Base-by-base conservation (phyloP, 495 filamentous ascomycete species). In the Annulohypoxylon maeteangense region DNA sequence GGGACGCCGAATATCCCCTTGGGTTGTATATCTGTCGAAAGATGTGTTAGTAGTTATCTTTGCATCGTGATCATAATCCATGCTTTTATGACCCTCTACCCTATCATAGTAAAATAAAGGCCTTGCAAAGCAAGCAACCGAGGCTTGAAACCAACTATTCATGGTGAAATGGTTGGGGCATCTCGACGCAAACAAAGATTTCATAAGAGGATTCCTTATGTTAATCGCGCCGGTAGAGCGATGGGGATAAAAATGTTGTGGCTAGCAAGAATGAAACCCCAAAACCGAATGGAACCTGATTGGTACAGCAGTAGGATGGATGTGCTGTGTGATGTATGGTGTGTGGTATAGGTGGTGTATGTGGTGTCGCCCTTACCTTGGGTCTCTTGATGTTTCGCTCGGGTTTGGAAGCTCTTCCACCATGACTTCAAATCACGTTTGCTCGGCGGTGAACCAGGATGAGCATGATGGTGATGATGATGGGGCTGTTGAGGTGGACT, bases 1-100 rank as follows among this genome's bases (percentile, higher is more conserved):
- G 95, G 93, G n/a, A 99, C 88, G 48, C 95, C 95, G 79, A 99
- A 99, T 59, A 99, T 99, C 31, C 84, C 83, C 18, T 80, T 80
- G 20, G 77, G 77, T 10, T 76, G 80, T 20, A 75, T 55, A 18
- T 83, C 81, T 84, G 69, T 69, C 71, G 68, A 36, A 20, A 11
- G n/a, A 42, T 14, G 34, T 25, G 40, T 77, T 64, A 77, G 75
- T 54, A 8, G 51, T 23, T 14, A 44, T n/a, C 29, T 47, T 62
- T 38, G 12, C 48, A 51, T 40, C 14, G 32, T 7, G 44, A 23
- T 42, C 36, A 25, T 27, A 29, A 50, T 66, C 31, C 31, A 20
- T 18, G 4, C 32, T 60, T 54, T 25, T 50, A 47, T 64, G 54
- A 77, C 72, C 74, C 65, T 73, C 67, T 71, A 59, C 16, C 45